Evolutionary conservation across 768 basidiomycete species (phyloP).

Genomic region (Suillus subluteus): DNA sequence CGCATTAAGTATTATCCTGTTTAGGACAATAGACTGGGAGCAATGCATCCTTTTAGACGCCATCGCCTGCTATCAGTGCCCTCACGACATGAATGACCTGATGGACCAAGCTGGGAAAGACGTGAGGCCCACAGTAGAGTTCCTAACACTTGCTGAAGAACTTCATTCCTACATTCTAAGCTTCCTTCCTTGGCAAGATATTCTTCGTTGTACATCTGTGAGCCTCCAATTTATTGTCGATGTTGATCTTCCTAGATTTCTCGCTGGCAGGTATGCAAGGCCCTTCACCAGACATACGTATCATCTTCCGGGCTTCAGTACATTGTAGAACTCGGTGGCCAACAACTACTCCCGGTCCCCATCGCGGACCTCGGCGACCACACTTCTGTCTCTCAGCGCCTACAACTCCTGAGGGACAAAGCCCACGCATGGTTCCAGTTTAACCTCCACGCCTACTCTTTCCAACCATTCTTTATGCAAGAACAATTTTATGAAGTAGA

Average conservation of each 20-base stretch:
- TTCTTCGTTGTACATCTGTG: not conserved
- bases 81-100: not conserved
- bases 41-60: not conserved
- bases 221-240: not conserved
- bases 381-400: not conserved
- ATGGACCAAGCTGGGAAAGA: not conserved
- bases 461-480: not conserved
- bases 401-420: not conserved
- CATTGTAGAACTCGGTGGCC: slow-evolving; percentile 5
- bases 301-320: slow-evolving; percentile 2
- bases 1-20: not conserved
- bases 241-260: not conserved
- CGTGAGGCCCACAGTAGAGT: not conserved
- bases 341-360: not conserved
- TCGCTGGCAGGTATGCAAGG: not conserved
- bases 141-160: slow-evolving; percentile 2
- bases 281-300: not conserved
- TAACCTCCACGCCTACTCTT: not conserved
- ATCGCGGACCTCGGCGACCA: not conserved
- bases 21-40: not conserved
- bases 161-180: not conserved
- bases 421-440: slow-evolving; percentile 5
- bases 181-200: slow-evolving; percentile 3
- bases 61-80: not conserved
- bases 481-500: not conserved